These are phyloP conservation scores for Oxytropis ochrocephala DNA, from an alignment of 306 rosid species.

Conservation along the genomic window DNA sequence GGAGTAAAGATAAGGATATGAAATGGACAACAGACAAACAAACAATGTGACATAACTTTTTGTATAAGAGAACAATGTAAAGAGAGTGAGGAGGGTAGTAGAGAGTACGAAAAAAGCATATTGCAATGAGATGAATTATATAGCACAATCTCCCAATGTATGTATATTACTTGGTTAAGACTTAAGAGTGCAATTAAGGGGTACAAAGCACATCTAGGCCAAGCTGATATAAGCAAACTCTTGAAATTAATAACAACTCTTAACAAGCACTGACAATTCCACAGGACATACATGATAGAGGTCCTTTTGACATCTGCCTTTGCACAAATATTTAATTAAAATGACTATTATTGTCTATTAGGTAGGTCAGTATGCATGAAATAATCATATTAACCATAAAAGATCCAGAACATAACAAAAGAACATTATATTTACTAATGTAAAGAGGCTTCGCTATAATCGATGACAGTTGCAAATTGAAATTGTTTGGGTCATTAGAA, in stretches of 20 bases:
- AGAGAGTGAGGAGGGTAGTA: too few relatives aligned
- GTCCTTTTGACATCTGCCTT: neutral
- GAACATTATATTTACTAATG: neutral
- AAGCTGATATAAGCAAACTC: neutral
- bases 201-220: neutral
- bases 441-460: neutral
- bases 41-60: neutral
- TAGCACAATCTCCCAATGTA: neutral
- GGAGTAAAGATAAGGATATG: neutral
- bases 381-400: conserved; percentile 8
- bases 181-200: too few relatives aligned
- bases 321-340: neutral
- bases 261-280: neutral
- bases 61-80: neutral
- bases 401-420: neutral
- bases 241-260: neutral
- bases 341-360: neutral
- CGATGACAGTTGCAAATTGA: neutral
- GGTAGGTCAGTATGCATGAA: conserved; percentile 1
- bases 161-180: neutral
- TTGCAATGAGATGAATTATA: neutral
- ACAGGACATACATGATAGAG: neutral
- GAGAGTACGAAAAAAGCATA: neutral
- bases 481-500: neutral
- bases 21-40: conserved; percentile 12